Evolutionary conservation across 2,329 filamentous ascomycete species (phyloP), one percentile per base, ranked within the genome.

Genomic region (Neophaeococcomyces aloes): DNA sequence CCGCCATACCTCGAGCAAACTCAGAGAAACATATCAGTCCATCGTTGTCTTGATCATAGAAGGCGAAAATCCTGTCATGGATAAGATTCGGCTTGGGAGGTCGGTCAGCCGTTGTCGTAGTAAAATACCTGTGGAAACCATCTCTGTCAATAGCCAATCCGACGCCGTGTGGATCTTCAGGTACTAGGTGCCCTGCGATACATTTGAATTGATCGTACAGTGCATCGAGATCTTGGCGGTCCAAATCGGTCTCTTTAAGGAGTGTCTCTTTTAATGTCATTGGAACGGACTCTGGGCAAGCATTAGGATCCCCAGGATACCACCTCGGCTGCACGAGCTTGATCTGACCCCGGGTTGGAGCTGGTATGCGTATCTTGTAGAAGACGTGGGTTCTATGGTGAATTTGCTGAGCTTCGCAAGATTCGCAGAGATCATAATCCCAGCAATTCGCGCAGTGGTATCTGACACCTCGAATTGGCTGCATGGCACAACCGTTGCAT

Each of bases 131-230:
- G 59, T 95, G 86, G 64, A 98, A 98, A 0, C 86, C 94, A 62
- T 83, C 83, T 48, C 87, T 79, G 59, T 96, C 88, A 69, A 96
- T 93, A 27, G 87, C 91, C 54, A 89, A 72, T 44, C 75, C 71
- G 32, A 95, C 72, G 17, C 80, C 75, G 54, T 84, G 79, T 0
- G 86, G 84, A 58, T 96, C 89, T 14, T 82, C 76, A 27, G 78
- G 68, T 82, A 83, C 94, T 59, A 89, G 81, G 4, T 81, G 81
- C 53, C 84, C 89, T 32, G 89, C 89, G 64, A 95, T 81, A 60
- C 88, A 95, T 4, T 85, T 88, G 75, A 94, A 98, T 59, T 96
- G 89, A 58, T 96, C 89, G 81, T 88, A 96, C 32, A 94, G 77
- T 5, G 88, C 89, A 64, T 96, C 89, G 4, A 98, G 69, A 61